Base-by-base conservation (phyloP, 352 stramenopile species). In the Phytophthora lateralis region DNA sequence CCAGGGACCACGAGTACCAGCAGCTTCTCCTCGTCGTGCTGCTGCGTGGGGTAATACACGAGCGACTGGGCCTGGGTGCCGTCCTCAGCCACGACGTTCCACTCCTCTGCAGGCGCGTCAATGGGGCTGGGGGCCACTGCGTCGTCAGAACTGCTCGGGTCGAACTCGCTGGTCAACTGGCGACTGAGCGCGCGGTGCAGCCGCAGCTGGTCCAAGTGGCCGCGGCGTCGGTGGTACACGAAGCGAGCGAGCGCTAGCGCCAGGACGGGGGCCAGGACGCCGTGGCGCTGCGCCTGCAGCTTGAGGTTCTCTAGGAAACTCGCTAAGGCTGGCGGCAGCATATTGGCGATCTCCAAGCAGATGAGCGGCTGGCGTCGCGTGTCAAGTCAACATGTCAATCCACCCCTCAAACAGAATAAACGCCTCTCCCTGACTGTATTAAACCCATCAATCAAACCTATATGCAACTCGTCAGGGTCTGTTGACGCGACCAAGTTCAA, bases 1-100 rank as follows among this genome's bases (percentile, higher is more conserved):
- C 83, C 83, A 0, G 83, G 83, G 10, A 90, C 60, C 18, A 92
- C 60, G 11, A 90, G 65, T 54, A 92, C 75, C 34, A 90, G 64
- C 29, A 74, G 48, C 9, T 88, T 78, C 29, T 11, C 6, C 17
- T 60, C 50, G 2, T 29, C 50, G 2, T 29, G 18, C n/a, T 29
- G 24, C 30, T 73, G 18, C 24, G 49, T 56, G 1, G 55, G 50
- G 21, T 81, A 76, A 45, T 78, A 86, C 32, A 82, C 80, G 29
- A 90, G 57, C 53, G 80, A 90, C 38, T 68, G 63, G 6, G 62
- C 61, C 43, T 76, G 63, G 8, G 60, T 65, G n/a, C 75, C 77
- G 45, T 86, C 73, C 15, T 64, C 35, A 2, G 51, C 44, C 26
- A 88, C 61, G 24, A 85, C 60, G 45, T 78, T 51, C 80, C 80